These are phyloP conservation scores for Aureobasidium sp. DNA, from an alignment of 2,329 filamentous ascomycete genomes.

Conservation along the genomic window DNA sequence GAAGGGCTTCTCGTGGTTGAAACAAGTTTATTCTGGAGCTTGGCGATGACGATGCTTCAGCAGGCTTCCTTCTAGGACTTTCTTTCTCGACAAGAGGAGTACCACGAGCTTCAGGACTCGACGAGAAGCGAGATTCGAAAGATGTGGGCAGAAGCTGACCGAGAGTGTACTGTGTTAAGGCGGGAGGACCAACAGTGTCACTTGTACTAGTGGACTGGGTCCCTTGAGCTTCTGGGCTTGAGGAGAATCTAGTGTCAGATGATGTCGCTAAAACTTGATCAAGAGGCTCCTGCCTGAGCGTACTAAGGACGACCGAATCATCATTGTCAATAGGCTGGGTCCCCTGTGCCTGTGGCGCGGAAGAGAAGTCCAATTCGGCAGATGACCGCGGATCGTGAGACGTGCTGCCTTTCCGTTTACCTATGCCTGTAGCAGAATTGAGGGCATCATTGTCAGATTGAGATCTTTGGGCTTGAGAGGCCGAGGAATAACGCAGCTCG, in stretches of 20 bases:
- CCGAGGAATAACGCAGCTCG: neutral
- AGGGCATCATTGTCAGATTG: neutral
- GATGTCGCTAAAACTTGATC: neutral
- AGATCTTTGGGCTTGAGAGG: neutral
- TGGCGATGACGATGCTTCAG: neutral
- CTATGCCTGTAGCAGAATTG: too few relatives aligned
- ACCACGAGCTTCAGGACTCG: neutral
- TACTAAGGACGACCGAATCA: neutral
- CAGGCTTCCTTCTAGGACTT: neutral
- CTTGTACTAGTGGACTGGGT: neutral
- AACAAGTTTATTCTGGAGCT: slow-evolving; percentile 2
- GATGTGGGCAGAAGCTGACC: neutral
- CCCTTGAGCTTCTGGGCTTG: slow-evolving; percentile 5
- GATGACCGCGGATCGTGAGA: neutral
- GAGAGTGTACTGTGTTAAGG: neutral
- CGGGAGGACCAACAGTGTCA: neutral
- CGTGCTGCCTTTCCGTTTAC: neutral
- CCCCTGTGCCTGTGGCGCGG: neutral
- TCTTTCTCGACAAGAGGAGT: neutral
- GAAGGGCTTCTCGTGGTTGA: neutral
- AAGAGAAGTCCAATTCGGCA: neutral
- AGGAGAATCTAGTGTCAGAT: neutral
- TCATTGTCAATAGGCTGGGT: neutral
- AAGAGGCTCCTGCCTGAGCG: neutral
- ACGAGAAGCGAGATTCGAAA: slow-evolving; percentile 5